These are phyloP conservation scores for Amniculicola lignicola DNA, from an alignment of 495 filamentous ascomycete genomes.

Conservation along the genomic window DNA sequence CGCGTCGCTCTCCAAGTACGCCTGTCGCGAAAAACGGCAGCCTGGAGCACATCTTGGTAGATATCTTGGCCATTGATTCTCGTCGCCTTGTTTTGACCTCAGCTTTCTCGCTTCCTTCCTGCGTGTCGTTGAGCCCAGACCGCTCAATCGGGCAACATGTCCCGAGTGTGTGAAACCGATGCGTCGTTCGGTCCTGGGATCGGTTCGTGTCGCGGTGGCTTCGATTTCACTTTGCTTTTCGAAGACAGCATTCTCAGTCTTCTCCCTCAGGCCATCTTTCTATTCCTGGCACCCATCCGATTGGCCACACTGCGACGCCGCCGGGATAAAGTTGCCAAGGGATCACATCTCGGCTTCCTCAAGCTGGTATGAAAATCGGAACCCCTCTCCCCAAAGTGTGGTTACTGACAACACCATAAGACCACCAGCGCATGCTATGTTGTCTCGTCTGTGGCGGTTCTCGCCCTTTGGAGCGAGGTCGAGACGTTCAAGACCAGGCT, in stretches of 20 bases:
- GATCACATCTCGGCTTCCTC: slow-evolving; percentile 24
- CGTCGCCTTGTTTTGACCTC: slow-evolving; percentile 17
- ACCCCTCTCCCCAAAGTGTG: slow-evolving; percentile 10
- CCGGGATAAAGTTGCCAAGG: slow-evolving; percentile 24
- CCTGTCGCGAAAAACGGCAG: neutral
- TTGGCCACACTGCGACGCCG: slow-evolving; percentile 44
- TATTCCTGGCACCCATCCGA: slow-evolving; percentile 43
- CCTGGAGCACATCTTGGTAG: neutral
- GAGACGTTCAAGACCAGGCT: slow-evolving; percentile 41
- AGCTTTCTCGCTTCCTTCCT: neutral
- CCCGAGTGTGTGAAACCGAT: slow-evolving; percentile 21
- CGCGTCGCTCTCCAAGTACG: neutral
- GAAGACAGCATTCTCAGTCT: slow-evolving; percentile 59
- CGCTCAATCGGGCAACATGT: slow-evolving; percentile 16
- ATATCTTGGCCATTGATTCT: neutral
- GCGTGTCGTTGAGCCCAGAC: no score
- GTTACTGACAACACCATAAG: no score
- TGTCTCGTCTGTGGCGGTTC: slow-evolving; percentile 34
- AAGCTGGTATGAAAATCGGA: slow-evolving; percentile 14
- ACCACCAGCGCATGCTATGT: slow-evolving; percentile 39
- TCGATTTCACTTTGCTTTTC: slow-evolving; percentile 34
- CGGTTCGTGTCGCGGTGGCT: slow-evolving; percentile 37
- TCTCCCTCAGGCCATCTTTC: slow-evolving; percentile 47
- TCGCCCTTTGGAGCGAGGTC: slow-evolving; percentile 17
- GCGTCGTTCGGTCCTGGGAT: slow-evolving; percentile 28